Base-by-base conservation (phyloP, 2,329 filamentous ascomycete species). In the Fonsecaea multimorphosa region DNA sequence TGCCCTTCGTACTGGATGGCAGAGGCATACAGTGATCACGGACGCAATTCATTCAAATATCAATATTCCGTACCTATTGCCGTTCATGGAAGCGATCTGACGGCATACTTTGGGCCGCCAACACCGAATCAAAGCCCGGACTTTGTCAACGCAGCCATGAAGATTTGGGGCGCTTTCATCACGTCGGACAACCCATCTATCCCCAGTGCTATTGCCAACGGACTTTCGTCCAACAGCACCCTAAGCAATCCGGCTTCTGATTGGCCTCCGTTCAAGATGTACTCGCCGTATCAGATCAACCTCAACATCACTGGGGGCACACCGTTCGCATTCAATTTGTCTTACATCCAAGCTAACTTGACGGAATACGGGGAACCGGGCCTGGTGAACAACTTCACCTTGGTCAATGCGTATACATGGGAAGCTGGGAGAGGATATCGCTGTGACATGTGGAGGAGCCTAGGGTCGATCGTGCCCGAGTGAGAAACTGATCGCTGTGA, bases 1-100 rank as follows among this genome's bases (percentile, higher is more conserved):
- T 87, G 86, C 71, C 82, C 85, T 0, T 80, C 82, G 0, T 86
- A 86, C 73, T 87, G 82, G 71, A 76, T 87, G 31, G 80, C 81
- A 67, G 78, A 78, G 12, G 84, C 82, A 2, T 85, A 78, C 74
- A 69, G 75, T 19, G 83, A 84, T 67, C 68, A 81, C 31, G 84
- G 85, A 74, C 86, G 62, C 80, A 64, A 57, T 4, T 83, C 83
- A 0, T 85, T 84, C 72, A 78, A 80, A 0, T 87, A 87, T 71
- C 75, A 82, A 53, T 87, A 86, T 72, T 80, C 78, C 52, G 77
- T 86, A 0, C 79, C 81, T 0, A 84, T 85, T 0, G 84, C 79
- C 1, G 71, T 85, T 16, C 85, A 87, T 70, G 84, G 82, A 5
- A 72, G 78, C 44, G 85, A 87, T 12, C 11, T 58, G 16, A 55